phyloP scores from a whole-genome alignment of 345 rosid genomes.

The Dovyalis caffra region DNA sequence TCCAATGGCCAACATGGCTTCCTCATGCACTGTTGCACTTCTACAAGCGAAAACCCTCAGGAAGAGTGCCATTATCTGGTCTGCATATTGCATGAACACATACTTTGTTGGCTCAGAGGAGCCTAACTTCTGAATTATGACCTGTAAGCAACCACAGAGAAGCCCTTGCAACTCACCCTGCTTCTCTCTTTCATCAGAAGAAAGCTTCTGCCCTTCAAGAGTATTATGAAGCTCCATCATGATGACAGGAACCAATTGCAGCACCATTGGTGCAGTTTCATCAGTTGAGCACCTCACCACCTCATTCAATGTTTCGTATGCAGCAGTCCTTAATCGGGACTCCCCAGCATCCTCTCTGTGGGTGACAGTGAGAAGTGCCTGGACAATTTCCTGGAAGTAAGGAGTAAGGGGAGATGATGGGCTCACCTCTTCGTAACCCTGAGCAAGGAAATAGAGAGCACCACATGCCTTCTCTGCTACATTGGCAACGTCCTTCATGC shows the following conservation, averaged over 20 bases:
- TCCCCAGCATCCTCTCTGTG: constrained; percentile 78
- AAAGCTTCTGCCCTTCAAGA: constrained; percentile 60
- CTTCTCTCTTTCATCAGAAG: constrained; percentile 57
- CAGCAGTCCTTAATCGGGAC: constrained; percentile 69
- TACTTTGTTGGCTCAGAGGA: constrained; percentile 59
- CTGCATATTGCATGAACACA: constrained; percentile 63
- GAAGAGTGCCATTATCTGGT: constrained; percentile 75
- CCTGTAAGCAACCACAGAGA: constrained; percentile 75
- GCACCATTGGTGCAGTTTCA: constrained; percentile 61
- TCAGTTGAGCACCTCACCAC: constrained; percentile 72
- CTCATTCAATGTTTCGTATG: constrained; percentile 69
- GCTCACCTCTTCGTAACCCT: constrained; percentile 62
- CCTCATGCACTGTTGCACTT: constrained; percentile 79
- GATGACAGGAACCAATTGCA: constrained; percentile 60
- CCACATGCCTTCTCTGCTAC: constrained; percentile 78
- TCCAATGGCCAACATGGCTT: constrained; percentile 79
- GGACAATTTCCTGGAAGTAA: constrained; percentile 69
- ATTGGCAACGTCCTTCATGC: constrained; percentile 73
- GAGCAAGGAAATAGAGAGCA: constrained; percentile 68
- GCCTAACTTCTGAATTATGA: constrained; percentile 66
- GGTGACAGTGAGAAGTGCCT: constrained; percentile 64
- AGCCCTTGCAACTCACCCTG: constrained; percentile 73
- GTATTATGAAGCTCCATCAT: constrained; percentile 73
- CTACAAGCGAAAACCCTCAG: constrained; percentile 69
- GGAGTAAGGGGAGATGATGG: constrained; percentile 61